Conservation (phyloP, 129 eudicot species). For the Tanacetum coccineum region DNA sequence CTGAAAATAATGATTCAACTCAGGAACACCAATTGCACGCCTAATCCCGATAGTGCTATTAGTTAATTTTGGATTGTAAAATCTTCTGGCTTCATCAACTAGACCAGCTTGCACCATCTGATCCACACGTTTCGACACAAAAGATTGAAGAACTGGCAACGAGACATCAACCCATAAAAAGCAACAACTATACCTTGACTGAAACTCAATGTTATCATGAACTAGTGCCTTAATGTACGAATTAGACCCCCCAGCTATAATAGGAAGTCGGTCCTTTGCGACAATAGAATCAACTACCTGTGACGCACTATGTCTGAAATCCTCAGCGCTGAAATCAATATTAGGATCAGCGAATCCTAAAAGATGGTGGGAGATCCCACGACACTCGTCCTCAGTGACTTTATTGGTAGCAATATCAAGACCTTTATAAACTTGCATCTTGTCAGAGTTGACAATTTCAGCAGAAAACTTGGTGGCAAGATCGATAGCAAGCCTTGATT, state of each 20-base stretch:
- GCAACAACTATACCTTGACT: constrained; percentile 48
- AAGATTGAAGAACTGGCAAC: constrained; percentile 37
- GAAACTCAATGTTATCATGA: constrained; percentile 44
- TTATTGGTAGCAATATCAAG: constrained; percentile 62
- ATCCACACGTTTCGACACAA: constrained; percentile 56
- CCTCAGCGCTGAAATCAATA: constrained; percentile 38
- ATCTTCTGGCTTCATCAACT: constrained; percentile 46
- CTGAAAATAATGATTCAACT: constrained; percentile 38
- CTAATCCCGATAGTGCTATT: constrained; percentile 39
- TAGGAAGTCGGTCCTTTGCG: constrained; percentile 43
- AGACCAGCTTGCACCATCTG: constrained; percentile 47
- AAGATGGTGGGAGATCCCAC: constrained; percentile 55
- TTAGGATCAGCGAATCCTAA: constrained; percentile 43
- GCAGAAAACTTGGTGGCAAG: constrained; percentile 51
- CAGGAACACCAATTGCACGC: constrained; percentile 70
- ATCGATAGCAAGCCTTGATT: constrained; percentile 61
- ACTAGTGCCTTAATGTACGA: constrained; percentile 56
- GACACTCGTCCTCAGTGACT: constrained; percentile 53
- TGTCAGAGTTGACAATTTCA: constrained; percentile 53
- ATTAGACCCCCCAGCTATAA: constrained; percentile 72
- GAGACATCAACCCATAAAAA: constrained; percentile 67
- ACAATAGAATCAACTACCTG: constrained; percentile 41
- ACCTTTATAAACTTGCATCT: constrained; percentile 67
- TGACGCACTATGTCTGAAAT: constrained; percentile 43
- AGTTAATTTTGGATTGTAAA: constrained; percentile 31